Percentiles rank a stretch among this genome's conserved stretches.
phyloP scores from a whole-genome alignment of 208 protist genomes.

The Tetramitus jugosus region DNA sequence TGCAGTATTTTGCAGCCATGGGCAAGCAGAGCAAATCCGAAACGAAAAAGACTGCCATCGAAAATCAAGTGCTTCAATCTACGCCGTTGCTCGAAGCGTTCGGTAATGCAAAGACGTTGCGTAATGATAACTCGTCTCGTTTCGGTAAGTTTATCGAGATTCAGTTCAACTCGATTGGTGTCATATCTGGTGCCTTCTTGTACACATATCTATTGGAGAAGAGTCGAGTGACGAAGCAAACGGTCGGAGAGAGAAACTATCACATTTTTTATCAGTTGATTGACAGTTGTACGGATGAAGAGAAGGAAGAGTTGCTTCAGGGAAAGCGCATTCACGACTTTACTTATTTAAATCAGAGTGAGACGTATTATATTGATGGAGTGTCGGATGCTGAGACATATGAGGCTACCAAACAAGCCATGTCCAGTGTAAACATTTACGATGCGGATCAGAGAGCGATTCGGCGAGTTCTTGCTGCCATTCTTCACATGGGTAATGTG shows the following conservation, averaged over 20 bases:
- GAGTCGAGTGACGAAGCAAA: conserved; percentile 55
- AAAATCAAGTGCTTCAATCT: conserved; percentile 13
- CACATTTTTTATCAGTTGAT: conserved; percentile 72
- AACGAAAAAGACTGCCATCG: too few species aligned
- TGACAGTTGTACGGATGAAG: too few species aligned
- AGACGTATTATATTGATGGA: conserved; percentile 58
- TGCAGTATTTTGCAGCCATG: not conserved
- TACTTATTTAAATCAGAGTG: conserved; percentile 66
- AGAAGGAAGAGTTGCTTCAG: not conserved
- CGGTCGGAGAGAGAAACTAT: conserved; percentile 53
- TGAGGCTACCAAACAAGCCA: conserved; percentile 55
- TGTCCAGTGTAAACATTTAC: conserved; percentile 56
- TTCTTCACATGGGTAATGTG: conserved; percentile 84
- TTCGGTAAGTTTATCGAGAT: conserved; percentile 69
- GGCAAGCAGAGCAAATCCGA: too few species aligned
- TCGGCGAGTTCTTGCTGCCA: too few species aligned
- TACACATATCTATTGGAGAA: conserved; percentile 62
- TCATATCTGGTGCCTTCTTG: conserved; percentile 31
- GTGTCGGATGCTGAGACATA: conserved; percentile 68
- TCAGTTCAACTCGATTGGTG: not conserved
- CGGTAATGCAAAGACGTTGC: conserved; percentile 38
- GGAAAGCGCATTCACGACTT: conserved; percentile 47
- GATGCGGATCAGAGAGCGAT: conserved; percentile 43
- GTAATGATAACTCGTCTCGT: conserved; percentile 55
- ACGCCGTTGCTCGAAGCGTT: conserved; percentile 37